Evolutionary conservation across 352 stramenopile species (phyloP).

Genomic region (Phytophthora cactorum): DNA sequence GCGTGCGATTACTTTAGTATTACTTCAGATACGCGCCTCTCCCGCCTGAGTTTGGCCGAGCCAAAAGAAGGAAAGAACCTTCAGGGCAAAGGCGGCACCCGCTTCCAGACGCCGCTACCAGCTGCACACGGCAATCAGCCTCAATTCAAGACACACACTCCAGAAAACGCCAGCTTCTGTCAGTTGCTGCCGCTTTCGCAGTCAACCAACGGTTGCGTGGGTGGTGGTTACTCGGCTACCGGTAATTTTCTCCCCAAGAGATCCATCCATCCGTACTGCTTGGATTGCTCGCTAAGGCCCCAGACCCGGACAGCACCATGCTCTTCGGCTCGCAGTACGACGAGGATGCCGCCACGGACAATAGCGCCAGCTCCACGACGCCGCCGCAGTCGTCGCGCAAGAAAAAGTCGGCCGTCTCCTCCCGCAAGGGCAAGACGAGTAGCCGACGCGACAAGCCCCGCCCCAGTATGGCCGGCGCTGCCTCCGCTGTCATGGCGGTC

Average conservation of each 20-base stretch:
- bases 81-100: constrained; percentile 5
- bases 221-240: constrained; percentile 13
- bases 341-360: constrained; percentile 44
- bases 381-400: constrained; percentile 43
- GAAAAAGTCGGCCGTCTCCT: constrained; percentile 31
- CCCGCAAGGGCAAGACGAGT: constrained; percentile 24
- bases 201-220: constrained; percentile 8
- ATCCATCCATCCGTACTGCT: not conserved
- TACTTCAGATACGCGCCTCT: constrained; percentile 12
- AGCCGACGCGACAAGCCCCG: constrained; percentile 19
- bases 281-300: not conserved
- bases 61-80: constrained; percentile 31
- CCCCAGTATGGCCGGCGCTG: constrained; percentile 25
- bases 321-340: constrained; percentile 64
- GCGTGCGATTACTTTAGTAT: not conserved
- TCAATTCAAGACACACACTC: constrained; percentile 9
- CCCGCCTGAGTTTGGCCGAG: constrained; percentile 31
- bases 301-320: constrained; percentile 27
- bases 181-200: constrained; percentile 9
- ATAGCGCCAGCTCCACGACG: constrained; percentile 43
- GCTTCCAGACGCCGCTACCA: not conserved
- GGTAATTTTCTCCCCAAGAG: constrained; percentile 9
- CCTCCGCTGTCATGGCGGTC: constrained; percentile 22
- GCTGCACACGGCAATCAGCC: constrained; percentile 6
- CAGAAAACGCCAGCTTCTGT: constrained; percentile 9